Percentiles rank a stretch among this genome's conserved stretches.
phyloP scores from a whole-genome alignment of 768 basidiomycete genomes.

The Tephrocybe rancida region DNA sequence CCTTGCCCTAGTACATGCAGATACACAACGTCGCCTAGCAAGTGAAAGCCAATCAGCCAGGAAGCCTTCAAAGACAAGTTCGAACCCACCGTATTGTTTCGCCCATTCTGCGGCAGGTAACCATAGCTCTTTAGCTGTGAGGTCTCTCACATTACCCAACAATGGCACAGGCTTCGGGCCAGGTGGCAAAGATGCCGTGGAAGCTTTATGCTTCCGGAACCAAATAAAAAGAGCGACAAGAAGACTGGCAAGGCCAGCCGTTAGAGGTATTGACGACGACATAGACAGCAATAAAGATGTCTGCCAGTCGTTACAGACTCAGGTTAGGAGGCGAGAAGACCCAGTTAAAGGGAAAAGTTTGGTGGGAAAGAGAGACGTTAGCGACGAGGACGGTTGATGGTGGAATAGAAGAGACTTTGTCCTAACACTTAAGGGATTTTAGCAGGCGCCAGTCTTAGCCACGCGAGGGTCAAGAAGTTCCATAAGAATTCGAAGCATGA shows the following conservation, averaged over 20 bases:
- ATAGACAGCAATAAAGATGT: conserved; percentile 14
- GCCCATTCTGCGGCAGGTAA: conserved; percentile 63
- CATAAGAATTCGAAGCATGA: conserved; percentile 16
- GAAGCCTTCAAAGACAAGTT: neutral
- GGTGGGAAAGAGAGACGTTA: neutral
- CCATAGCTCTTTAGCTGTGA: conserved; percentile 67
- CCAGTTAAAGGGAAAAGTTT: neutral
- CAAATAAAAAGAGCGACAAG: conserved; percentile 41
- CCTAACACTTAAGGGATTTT: conserved; percentile 20
- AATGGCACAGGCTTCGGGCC: conserved; percentile 69
- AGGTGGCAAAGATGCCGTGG: conserved; percentile 53
- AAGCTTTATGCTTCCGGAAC: conserved; percentile 45
- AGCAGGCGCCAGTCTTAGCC: conserved; percentile 14
- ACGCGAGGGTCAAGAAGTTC: conserved; percentile 19
- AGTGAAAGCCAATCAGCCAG: conserved; percentile 9
- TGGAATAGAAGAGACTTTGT: conserved; percentile 6
- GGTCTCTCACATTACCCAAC: conserved; percentile 64
- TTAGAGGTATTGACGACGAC: conserved; percentile 25
- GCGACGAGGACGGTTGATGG: conserved; percentile 8
- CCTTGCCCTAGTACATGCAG: conserved; percentile 67
- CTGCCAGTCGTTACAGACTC: neutral
- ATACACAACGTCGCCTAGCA: conserved; percentile 64
- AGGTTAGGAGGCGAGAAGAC: neutral
- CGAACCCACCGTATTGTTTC: conserved; percentile 55
- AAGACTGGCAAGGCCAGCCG: conserved; percentile 36